Evolutionary conservation across 2,329 filamentous ascomycete genomes (phyloP).

Genomic region (Tolypocladium inflatum): DNA sequence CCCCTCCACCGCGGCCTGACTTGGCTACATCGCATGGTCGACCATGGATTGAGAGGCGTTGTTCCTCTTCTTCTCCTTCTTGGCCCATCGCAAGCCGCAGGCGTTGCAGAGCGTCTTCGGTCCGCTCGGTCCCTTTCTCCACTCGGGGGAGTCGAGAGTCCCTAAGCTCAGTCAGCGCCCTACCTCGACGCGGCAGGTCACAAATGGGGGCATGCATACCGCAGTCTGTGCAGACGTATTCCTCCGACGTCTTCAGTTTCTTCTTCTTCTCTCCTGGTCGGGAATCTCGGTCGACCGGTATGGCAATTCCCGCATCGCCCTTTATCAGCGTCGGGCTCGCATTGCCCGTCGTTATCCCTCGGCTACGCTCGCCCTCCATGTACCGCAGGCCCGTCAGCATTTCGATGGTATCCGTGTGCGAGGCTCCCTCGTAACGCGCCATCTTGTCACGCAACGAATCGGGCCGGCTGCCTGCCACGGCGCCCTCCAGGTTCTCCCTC

Average conservation of each 20-base stretch:
- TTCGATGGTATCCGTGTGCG: slow-evolving; percentile 80
- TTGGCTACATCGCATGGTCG: slow-evolving; percentile 14
- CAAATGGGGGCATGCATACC: slow-evolving; percentile 37
- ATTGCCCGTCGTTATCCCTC: slow-evolving; percentile 79
- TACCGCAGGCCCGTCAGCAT: slow-evolving; percentile 87
- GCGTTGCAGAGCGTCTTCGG: slow-evolving; percentile 95
- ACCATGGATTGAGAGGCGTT: slow-evolving; percentile 9
- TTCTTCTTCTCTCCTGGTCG: slow-evolving; percentile 72
- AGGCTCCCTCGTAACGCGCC: slow-evolving; percentile 67
- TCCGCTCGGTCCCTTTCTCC: slow-evolving; percentile 86
- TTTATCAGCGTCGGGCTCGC: slow-evolving; percentile 72
- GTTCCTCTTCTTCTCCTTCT: slow-evolving; percentile 69
- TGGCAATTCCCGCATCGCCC: slow-evolving; percentile 79
- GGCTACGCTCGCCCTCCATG: slow-evolving; percentile 77
- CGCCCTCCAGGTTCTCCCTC: slow-evolving; percentile 69
- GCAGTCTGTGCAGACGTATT: slow-evolving; percentile 94
- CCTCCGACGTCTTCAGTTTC: slow-evolving; percentile 73
- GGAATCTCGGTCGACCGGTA: slow-evolving; percentile 68
- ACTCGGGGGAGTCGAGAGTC: slow-evolving; percentile 87
- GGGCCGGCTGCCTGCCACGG: slow-evolving; percentile 51
- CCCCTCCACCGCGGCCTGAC: neutral
- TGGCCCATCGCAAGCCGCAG: slow-evolving; percentile 68
- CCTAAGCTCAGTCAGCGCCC: slow-evolving; percentile 27
- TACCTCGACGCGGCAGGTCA: neutral
- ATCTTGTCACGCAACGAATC: slow-evolving; percentile 81